Conservation (phyloP, 208 protist genomes). For the Crithidia acanthocephali region DNA sequence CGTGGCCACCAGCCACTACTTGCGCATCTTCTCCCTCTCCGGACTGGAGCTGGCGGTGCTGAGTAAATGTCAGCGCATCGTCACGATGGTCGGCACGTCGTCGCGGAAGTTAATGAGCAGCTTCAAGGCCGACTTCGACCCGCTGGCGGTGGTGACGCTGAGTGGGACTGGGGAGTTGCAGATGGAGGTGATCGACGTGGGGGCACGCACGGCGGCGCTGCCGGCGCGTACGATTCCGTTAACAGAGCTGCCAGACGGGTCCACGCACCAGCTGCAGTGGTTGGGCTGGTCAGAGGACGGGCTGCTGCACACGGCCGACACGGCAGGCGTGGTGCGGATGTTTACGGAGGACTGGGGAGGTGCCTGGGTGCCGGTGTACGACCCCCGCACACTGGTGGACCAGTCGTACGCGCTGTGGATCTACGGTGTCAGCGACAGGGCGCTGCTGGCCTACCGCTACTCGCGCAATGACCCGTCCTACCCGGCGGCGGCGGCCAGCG, state of each 20-base stretch:
- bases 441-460: constrained; percentile 71
- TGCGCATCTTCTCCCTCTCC: constrained; percentile 84
- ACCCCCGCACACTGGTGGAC: constrained; percentile 62
- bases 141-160: constrained; percentile 70
- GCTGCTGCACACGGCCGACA: constrained; percentile 80
- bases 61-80: constrained; percentile 77
- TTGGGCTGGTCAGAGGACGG: constrained; percentile 90
- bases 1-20: constrained; percentile 77
- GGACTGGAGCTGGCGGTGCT: constrained; percentile 85
- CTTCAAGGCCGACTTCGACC: constrained; percentile 73
- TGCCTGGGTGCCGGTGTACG: constrained; percentile 82
- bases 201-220: constrained; percentile 46
- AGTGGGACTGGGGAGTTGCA: constrained; percentile 46
- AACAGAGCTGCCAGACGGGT: constrained; percentile 50
- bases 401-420: constrained; percentile 47
- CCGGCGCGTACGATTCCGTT: constrained; percentile 57
- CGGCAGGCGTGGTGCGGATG: constrained; percentile 84
- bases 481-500: constrained; percentile 71
- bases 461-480: constrained; percentile 60
- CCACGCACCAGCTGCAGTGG: constrained; percentile 83
- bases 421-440: constrained; percentile 72
- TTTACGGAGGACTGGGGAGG: constrained; percentile 83
- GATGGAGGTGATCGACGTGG: constrained; percentile 83
- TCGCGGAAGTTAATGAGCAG: constrained; percentile 59
- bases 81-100: constrained; percentile 83